Percentiles rank a stretch among this genome's conserved stretches.
phyloP scores from a whole-genome alignment of 2,329 filamentous ascomycete genomes.

The Juglanconis oblonga region DNA sequence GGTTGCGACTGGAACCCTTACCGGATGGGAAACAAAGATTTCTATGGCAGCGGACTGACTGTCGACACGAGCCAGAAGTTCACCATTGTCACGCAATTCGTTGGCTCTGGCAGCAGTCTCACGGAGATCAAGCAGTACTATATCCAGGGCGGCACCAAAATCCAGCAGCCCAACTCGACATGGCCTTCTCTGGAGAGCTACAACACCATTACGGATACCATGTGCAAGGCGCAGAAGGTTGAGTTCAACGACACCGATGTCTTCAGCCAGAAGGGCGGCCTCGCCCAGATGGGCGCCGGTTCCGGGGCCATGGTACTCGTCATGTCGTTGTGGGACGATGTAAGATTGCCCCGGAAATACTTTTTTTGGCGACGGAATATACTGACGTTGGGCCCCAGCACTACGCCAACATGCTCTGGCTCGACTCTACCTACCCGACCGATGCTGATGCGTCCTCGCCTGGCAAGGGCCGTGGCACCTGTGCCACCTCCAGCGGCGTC shows the following conservation, averaged over 20 bases:
- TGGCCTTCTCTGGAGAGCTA: slow-evolving; percentile 25
- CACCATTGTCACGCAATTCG: slow-evolving; percentile 63
- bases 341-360: slow-evolving; percentile 8
- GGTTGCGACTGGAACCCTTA: slow-evolving; percentile 66
- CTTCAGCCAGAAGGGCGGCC: slow-evolving; percentile 51
- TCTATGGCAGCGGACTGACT: slow-evolving; percentile 56
- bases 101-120: slow-evolving; percentile 44
- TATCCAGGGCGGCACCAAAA: slow-evolving; percentile 55
- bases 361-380: neutral
- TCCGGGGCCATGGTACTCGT: slow-evolving; percentile 59
- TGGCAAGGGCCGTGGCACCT: slow-evolving; percentile 43
- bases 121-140: slow-evolving; percentile 56
- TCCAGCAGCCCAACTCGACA: slow-evolving; percentile 36
- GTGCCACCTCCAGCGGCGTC: slow-evolving; percentile 35
- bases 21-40: slow-evolving; percentile 58
- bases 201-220: slow-evolving; percentile 47
- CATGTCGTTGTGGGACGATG: slow-evolving; percentile 59
- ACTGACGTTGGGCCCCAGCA: slow-evolving; percentile 32
- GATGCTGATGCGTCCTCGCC: slow-evolving; percentile 30
- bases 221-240: slow-evolving; percentile 53
- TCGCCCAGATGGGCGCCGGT: slow-evolving; percentile 50
- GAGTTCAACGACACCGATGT: slow-evolving; percentile 49
- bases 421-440: slow-evolving; percentile 66
- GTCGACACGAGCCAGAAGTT: slow-evolving; percentile 56
- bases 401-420: slow-evolving; percentile 69